phyloP scores from a whole-genome alignment of 2,329 filamentous ascomycete genomes.

The Alternaria arbusti region DNA sequence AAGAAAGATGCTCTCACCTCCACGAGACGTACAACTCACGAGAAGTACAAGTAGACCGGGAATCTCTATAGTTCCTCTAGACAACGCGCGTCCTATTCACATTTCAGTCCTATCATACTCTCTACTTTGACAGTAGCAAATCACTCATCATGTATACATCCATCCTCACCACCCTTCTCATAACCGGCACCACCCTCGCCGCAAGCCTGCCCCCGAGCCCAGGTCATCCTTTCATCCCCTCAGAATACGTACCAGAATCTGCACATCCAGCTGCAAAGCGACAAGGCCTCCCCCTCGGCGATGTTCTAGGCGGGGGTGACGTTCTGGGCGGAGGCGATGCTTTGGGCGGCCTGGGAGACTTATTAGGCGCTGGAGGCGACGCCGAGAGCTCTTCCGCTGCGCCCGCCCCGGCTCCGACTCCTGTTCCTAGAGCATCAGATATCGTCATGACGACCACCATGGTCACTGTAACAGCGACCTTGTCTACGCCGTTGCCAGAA shows the following conservation, averaged over 20 bases:
- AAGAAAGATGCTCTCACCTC: neutral
- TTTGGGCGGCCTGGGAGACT: neutral
- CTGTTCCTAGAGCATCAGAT: neutral
- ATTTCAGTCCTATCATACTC: neutral
- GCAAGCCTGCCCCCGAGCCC: neutral
- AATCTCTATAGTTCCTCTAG: neutral
- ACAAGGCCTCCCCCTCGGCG: neutral
- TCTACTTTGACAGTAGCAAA: neutral
- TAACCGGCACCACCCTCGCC: constrained; percentile 8
- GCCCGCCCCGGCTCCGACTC: neutral
- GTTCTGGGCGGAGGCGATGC: neutral
- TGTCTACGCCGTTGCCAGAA: constrained; percentile 1
- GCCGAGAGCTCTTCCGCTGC: neutral
- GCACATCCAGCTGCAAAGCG: neutral
- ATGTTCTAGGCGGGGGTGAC: neutral
- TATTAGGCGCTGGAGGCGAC: neutral
- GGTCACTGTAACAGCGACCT: neutral
- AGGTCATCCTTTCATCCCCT: neutral
- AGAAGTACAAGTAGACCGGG: constrained; percentile 6
- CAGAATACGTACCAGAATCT: neutral
- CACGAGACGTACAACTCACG: neutral
- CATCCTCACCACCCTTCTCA: constrained; percentile 8
- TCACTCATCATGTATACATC: constrained; percentile 13
- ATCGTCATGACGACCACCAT: neutral
- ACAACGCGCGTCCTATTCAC: neutral